A percentile compares a stretch with the other conserved stretches of the same genome.
These are phyloP conservation scores for Fragaria vesca DNA, from an alignment of 306 rosid species.

Conservation along the genomic window DNA sequence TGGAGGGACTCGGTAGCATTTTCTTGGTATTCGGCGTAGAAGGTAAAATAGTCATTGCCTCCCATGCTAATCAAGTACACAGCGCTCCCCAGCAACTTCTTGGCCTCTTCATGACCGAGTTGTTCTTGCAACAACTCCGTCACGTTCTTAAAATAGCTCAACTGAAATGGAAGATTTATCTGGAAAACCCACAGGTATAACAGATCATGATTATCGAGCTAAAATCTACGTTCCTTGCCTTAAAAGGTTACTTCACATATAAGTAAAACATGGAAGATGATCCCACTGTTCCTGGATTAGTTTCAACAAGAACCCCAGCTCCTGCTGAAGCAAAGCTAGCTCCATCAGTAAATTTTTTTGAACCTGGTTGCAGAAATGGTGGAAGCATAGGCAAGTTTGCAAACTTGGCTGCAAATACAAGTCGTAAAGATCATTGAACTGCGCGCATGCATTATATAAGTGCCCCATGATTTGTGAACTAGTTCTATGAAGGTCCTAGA, in stretches of 20 bases:
- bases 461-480: neutral
- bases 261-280: neutral
- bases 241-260: too few relatives aligned
- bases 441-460: neutral
- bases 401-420: constrained; percentile 42
- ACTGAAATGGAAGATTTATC: neutral
- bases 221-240: neutral
- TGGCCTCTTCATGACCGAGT: neutral
- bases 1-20: neutral
- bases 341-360: constrained; percentile 11
- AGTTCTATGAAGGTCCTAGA: too few relatives aligned
- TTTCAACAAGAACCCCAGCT: constrained; percentile 6
- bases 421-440: neutral
- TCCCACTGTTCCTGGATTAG: neutral
- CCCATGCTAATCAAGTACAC: constrained; percentile 2
- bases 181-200: neutral
- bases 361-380: constrained; percentile 33
- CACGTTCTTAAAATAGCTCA: neutral
- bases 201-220: neutral
- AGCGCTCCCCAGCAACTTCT: neutral
- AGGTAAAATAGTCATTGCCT: neutral
- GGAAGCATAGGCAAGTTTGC: constrained; percentile 43
- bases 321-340: constrained; percentile 42
- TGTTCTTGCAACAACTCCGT: neutral
- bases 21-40: neutral